These are phyloP conservation scores for Penicillium paneum DNA, from an alignment of 2,329 filamentous ascomycete genomes.

Conservation along the genomic window DNA sequence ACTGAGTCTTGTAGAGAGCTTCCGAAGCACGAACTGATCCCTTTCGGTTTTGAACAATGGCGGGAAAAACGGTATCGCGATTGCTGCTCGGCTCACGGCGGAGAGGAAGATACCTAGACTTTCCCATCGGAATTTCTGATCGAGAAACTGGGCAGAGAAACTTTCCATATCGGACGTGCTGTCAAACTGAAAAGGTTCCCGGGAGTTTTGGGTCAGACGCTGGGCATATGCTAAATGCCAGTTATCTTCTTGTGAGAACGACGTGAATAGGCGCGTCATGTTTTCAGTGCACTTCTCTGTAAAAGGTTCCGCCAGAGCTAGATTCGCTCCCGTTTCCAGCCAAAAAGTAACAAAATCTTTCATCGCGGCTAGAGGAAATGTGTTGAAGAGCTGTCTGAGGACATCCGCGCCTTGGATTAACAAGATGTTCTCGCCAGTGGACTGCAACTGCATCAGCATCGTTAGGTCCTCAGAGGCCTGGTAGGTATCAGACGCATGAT, in stretches of 20 bases:
- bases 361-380: slow-evolving; percentile 21
- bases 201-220: slow-evolving; percentile 22
- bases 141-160: slow-evolving; percentile 24
- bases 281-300: slow-evolving; percentile 23
- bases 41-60: slow-evolving; percentile 29
- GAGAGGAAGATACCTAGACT: slow-evolving; percentile 40
- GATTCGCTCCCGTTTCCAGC: slow-evolving; percentile 25
- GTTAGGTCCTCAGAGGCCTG: background rate
- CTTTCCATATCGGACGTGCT: slow-evolving; percentile 8
- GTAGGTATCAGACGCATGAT: slow-evolving; percentile 7
- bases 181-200: slow-evolving; percentile 14
- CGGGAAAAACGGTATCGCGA: slow-evolving; percentile 32
- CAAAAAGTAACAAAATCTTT: slow-evolving; percentile 27
- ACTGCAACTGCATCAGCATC: slow-evolving; percentile 11
- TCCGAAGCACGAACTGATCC: slow-evolving; percentile 26
- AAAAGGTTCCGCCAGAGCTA: slow-evolving; percentile 26
- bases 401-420: slow-evolving; percentile 25
- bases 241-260: slow-evolving; percentile 19
- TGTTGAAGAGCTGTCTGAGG: slow-evolving; percentile 20
- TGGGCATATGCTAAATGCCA: slow-evolving; percentile 26
- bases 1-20: slow-evolving; percentile 28
- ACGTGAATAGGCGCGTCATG: slow-evolving; percentile 21
- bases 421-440: slow-evolving; percentile 22
- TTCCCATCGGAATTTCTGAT: slow-evolving; percentile 38
- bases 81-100: slow-evolving; percentile 34